Evolutionary conservation across 805 yeast genomes (phyloP).

Genomic region (Lachancea quebecensis): DNA sequence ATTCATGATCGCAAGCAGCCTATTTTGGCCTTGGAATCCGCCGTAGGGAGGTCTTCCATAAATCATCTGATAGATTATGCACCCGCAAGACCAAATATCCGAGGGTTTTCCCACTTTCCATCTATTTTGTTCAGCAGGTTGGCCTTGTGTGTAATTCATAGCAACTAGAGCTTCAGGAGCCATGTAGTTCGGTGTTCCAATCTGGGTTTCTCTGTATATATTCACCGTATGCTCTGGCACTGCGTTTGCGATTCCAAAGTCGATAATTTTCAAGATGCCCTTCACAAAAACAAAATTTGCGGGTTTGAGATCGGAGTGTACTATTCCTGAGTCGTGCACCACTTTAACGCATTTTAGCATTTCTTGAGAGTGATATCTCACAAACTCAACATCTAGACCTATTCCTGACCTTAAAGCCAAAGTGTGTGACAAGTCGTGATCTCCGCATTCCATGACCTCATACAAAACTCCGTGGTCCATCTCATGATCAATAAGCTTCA

Average conservation of each 20-base stretch:
- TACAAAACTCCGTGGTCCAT: slow-evolving; percentile 55
- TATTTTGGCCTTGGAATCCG: slow-evolving; percentile 62
- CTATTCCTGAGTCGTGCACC: slow-evolving; percentile 82
- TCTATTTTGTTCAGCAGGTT: slow-evolving; percentile 21
- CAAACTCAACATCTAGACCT: slow-evolving; percentile 65
- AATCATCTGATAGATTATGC: slow-evolving; percentile 90
- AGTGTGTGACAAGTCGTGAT: slow-evolving; percentile 79
- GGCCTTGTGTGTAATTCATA: slow-evolving; percentile 34
- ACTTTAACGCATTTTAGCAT: slow-evolving; percentile 75
- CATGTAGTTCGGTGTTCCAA: slow-evolving; percentile 97
- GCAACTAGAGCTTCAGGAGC: slow-evolving; percentile 89
- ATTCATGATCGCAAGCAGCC: slow-evolving; percentile 79
- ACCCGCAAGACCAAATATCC: slow-evolving; percentile 97
- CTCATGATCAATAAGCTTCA: slow-evolving; percentile 68
- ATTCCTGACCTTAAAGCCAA: slow-evolving; percentile 46
- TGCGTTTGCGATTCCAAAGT: slow-evolving; percentile 93
- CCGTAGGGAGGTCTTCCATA: slow-evolving; percentile 93
- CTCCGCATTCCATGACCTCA: slow-evolving; percentile 93
- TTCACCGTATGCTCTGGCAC: slow-evolving; percentile 90
- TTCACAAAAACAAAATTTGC: slow-evolving; percentile 72
- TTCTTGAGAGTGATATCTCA: slow-evolving; percentile 71
- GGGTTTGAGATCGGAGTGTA: slow-evolving; percentile 72
- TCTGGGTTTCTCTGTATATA: slow-evolving; percentile 80
- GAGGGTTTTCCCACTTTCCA: slow-evolving; percentile 91
- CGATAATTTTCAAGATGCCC: slow-evolving; percentile 82